Evolutionary conservation across 208 protist genomes (phyloP).

Genomic region (Strigomonas culicis): DNA sequence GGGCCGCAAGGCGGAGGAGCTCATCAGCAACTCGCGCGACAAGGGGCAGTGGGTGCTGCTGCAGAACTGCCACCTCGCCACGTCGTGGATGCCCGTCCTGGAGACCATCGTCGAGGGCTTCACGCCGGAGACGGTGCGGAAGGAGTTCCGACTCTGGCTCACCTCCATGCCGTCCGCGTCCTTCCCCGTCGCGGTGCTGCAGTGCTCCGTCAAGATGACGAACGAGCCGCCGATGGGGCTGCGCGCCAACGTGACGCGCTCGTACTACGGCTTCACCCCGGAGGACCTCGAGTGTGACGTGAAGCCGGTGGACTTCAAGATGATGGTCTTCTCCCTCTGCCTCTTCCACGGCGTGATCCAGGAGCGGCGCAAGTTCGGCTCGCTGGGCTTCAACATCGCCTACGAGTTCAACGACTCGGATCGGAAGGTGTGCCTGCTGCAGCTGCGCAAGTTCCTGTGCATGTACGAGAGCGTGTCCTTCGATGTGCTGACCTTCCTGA

Average conservation of each 20-base stretch:
- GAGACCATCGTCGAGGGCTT: constrained; percentile 94
- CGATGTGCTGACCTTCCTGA: constrained; percentile 93
- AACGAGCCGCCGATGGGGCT: constrained; percentile 98
- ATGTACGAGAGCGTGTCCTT: constrained; percentile 92
- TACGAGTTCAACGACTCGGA: constrained; percentile 97
- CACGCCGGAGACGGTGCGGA: constrained; percentile 92
- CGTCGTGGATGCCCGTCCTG: constrained; percentile 93
- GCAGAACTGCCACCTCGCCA: constrained; percentile 97
- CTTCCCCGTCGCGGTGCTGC: constrained; percentile 98
- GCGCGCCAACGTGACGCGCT: constrained; percentile 94
- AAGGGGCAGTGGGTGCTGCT: constrained; percentile 94
- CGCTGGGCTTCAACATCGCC: constrained; percentile 95
- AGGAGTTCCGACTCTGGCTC: constrained; percentile 98
- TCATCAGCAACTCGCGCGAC: constrained; percentile 81
- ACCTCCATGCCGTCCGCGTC: constrained; percentile 95
- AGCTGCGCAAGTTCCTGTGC: constrained; percentile 91
- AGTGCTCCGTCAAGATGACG: constrained; percentile 98
- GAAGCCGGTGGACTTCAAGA: constrained; percentile 87
- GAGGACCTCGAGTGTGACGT: constrained; percentile 80
- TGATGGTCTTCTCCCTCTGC: constrained; percentile 92
- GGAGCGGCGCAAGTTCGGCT: constrained; percentile 94
- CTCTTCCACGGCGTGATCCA: constrained; percentile 95
- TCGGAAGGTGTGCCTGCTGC: constrained; percentile 88
- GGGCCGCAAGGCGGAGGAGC: constrained; percentile 91
- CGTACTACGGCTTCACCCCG: constrained; percentile 90